A percentile compares a stretch with the other conserved stretches of the same genome.
Evolutionary conservation across 2,329 filamentous ascomycete genomes (phyloP).

Genomic region (Chaetoscypha palmicola): DNA sequence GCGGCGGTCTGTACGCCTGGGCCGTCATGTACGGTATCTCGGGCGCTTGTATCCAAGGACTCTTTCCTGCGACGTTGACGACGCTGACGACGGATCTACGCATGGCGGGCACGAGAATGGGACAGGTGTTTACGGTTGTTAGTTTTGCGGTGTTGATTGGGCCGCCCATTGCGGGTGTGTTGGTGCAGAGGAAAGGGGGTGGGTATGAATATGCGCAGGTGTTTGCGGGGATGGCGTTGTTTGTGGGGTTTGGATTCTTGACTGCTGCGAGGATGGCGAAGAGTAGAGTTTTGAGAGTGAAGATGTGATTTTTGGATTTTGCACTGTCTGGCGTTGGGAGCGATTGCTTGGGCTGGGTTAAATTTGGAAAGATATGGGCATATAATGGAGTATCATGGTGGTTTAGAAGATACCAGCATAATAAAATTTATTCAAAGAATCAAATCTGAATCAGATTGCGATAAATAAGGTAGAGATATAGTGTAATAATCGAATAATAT

Average conservation of each 20-base stretch:
- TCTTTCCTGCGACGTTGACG: constrained; percentile 9
- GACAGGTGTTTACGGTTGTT: constrained; percentile 11
- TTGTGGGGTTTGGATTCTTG: constrained; percentile 38
- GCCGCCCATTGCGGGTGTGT: constrained; percentile 33
- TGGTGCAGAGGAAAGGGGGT: constrained; percentile 40
- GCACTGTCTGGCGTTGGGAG: too few species aligned
- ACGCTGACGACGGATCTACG: constrained; percentile 11
- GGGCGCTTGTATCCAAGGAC: constrained; percentile 16
- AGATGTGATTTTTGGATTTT: constrained; percentile 22
- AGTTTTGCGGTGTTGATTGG: constrained; percentile 12
- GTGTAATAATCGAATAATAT: too few species aligned
- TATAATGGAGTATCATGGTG: too few species aligned
- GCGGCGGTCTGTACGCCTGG: constrained; percentile 26
- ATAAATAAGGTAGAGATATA: too few species aligned
- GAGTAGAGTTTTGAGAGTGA: constrained; percentile 28
- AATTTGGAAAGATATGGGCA: too few species aligned
- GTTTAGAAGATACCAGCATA: too few species aligned
- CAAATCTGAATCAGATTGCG: too few species aligned
- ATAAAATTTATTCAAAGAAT: too few species aligned
- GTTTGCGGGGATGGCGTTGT: constrained; percentile 40
- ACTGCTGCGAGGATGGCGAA: constrained; percentile 35
- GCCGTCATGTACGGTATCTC: constrained; percentile 25
- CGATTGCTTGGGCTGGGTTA: too few species aligned
- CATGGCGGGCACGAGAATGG: constrained; percentile 12
- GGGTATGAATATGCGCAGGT: constrained; percentile 45